These are phyloP conservation scores for Striga hermonthica DNA, from an alignment of 305 asterid species.

Conservation along the genomic window DNA sequence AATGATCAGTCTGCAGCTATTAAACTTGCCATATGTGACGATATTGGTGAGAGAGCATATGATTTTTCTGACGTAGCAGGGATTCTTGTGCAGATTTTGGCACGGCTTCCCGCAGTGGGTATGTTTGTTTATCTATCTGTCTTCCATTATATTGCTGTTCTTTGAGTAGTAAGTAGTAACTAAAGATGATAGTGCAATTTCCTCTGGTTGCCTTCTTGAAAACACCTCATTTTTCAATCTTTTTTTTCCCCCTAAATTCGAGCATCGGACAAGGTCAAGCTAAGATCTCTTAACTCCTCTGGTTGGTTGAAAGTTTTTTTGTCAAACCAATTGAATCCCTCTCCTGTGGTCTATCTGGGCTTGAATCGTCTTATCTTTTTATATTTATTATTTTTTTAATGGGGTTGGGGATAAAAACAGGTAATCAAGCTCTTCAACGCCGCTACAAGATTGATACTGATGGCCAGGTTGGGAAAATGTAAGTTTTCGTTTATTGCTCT, in stretches of 20 bases:
- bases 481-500: slow-evolving; percentile 31
- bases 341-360: too few relatives aligned
- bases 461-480: slow-evolving; percentile 62
- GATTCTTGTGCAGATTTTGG: slow-evolving; percentile 79
- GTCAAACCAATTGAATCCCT: too few relatives aligned
- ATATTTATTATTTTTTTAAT: too few relatives aligned
- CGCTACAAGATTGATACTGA: slow-evolving; percentile 83
- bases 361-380: too few relatives aligned
- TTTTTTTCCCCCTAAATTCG: too few relatives aligned
- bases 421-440: slow-evolving; percentile 50
- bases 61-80: slow-evolving; percentile 82
- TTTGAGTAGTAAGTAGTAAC: too few relatives aligned
- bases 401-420: slow-evolving; percentile 35
- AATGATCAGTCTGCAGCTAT: slow-evolving; percentile 89
- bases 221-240: too few relatives aligned
- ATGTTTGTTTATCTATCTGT: slow-evolving; percentile 26
- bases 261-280: too few relatives aligned
- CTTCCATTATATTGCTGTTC: background rate
- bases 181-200: background rate
- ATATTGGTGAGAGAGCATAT: slow-evolving; percentile 87
- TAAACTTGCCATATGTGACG: slow-evolving; percentile 95
- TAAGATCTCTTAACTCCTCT: too few relatives aligned
- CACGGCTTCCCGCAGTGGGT: slow-evolving; percentile 77
- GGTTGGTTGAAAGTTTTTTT: background rate
- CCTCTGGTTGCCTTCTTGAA: too few relatives aligned